Percentiles rank a stretch among this genome's conserved stretches.
These are phyloP conservation scores for Naganishia sp. DNA, from an alignment of 1,284 basidiomycete genomes.

Conservation along the genomic window DNA sequence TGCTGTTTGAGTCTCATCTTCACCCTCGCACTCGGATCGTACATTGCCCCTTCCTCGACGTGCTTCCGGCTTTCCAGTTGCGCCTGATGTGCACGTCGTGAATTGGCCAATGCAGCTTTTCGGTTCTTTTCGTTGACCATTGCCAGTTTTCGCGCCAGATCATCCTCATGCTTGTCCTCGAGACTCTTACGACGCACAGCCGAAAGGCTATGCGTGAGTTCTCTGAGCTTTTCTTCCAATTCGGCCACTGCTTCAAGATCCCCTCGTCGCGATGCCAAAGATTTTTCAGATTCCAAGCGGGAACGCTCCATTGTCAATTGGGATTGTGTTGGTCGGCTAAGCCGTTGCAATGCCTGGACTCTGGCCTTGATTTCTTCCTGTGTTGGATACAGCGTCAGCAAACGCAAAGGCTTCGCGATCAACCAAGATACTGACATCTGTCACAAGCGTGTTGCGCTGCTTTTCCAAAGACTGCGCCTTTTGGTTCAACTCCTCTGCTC, in stretches of 20 bases:
- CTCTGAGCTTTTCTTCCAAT: conserved; percentile 24
- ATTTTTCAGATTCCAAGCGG: conserved; percentile 26
- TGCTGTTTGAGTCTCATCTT: conserved; percentile 30
- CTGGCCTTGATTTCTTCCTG: conserved; percentile 32
- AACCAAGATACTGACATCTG: conserved; percentile 25
- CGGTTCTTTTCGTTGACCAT: conserved; percentile 35
- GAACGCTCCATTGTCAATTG: conserved; percentile 18
- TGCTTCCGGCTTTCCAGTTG: conserved; percentile 25
- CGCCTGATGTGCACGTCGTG: conserved; percentile 31
- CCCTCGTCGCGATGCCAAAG: conserved; percentile 21
- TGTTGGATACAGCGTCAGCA: neutral
- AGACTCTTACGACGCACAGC: conserved; percentile 14
- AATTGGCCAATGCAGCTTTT: conserved; percentile 28
- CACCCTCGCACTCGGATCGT: conserved; percentile 30
- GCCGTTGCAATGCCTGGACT: conserved; percentile 21
- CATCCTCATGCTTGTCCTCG: conserved; percentile 23
- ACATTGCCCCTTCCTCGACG: conserved; percentile 18
- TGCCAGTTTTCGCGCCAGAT: conserved; percentile 25
- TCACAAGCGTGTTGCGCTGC: conserved; percentile 17
- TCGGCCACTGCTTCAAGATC: conserved; percentile 18
- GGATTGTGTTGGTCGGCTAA: conserved; percentile 22
- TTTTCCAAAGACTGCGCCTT: conserved; percentile 28
- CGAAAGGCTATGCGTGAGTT: conserved; percentile 15
- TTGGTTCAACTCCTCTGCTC: conserved; percentile 9
- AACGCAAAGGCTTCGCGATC: neutral